These are phyloP conservation scores for Nemania diffusa DNA, from an alignment of 2,329 filamentous ascomycete species.

Conservation along the genomic window DNA sequence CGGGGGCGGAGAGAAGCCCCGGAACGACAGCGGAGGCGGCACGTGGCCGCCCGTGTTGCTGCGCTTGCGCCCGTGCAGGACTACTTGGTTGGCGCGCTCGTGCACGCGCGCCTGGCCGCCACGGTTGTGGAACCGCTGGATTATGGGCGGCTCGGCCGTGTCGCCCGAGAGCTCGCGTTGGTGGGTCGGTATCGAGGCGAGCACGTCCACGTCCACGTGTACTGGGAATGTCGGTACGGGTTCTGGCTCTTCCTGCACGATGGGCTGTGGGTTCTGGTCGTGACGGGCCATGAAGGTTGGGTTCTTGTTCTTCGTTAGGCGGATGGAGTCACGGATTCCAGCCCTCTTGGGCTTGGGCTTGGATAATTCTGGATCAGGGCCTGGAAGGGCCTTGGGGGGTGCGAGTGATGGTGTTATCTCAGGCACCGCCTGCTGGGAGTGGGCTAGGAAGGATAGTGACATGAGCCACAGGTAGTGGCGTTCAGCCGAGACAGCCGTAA, in stretches of 20 bases:
- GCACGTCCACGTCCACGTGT: constrained; percentile 49
- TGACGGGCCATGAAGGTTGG: constrained; percentile 52
- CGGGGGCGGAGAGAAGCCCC: constrained; percentile 79
- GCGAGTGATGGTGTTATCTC: constrained; percentile 65
- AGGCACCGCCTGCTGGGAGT: constrained; percentile 83
- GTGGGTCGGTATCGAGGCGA: constrained; percentile 52
- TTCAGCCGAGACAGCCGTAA: constrained; percentile 84
- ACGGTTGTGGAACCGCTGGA: constrained; percentile 74
- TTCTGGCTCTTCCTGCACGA: constrained; percentile 31
- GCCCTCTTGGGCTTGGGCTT: constrained; percentile 60
- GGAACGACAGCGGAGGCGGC: constrained; percentile 76
- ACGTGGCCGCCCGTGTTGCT: constrained; percentile 87
- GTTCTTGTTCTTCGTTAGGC: constrained; percentile 80
- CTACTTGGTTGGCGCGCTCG: constrained; percentile 57
- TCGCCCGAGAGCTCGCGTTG: constrained; percentile 64
- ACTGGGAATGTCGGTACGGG: constrained; percentile 30
- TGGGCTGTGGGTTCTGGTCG: constrained; percentile 36
- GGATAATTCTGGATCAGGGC: constrained; percentile 59
- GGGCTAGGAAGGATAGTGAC: constrained; percentile 91
- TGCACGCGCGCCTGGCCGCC: constrained; percentile 55
- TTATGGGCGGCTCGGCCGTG: constrained; percentile 75
- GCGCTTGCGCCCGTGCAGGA: constrained; percentile 80
- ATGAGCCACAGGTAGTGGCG: constrained; percentile 96
- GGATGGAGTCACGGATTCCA: constrained; percentile 87
- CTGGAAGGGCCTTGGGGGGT: constrained; percentile 55